Conservation (phyloP, 1,284 basidiomycete genomes). For the Cryptococcus sp. region DNA sequence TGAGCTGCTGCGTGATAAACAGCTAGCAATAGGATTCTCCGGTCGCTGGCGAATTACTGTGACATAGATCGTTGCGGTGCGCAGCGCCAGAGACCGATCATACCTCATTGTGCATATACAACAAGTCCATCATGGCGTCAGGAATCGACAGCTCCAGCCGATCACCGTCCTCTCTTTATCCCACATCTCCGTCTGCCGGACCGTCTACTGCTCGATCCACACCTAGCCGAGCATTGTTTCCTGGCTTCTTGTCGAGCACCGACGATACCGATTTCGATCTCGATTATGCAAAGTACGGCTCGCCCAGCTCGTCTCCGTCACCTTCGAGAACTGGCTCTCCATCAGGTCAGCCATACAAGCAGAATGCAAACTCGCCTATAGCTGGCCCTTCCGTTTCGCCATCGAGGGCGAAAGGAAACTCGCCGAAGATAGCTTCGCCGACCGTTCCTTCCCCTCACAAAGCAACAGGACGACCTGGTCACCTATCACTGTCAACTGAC, state of each 20-base stretch:
- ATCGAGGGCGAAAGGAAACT: not conserved
- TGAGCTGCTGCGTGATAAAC: no score
- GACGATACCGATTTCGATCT: conserved; percentile 1
- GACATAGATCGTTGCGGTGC: no score
- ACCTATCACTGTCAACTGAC: not conserved
- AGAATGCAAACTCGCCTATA: conserved; percentile 2
- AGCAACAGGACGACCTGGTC: conserved; percentile 1
- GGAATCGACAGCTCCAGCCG: no score
- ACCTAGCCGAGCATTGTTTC: conserved; percentile 2
- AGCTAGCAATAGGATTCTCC: no score
- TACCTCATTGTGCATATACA: no score
- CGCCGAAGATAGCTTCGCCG: no score
- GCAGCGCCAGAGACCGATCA: no score
- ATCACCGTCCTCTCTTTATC: no score
- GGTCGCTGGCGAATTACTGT: no score
- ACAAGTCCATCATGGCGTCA: no score
- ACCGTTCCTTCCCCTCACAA: not conserved
- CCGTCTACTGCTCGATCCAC: not conserved
- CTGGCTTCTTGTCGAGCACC: conserved; percentile 10
- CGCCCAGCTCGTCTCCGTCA: conserved; percentile 4
- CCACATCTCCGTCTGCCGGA: conserved; percentile 1
- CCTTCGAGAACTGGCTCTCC: conserved; percentile 5
- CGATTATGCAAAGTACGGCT: conserved; percentile 1
- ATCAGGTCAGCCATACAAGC: conserved; percentile 12
- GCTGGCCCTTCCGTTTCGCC: conserved; percentile 2